Evolutionary conservation across 2,329 filamentous ascomycete genomes (phyloP), one percentile per base, ranked within the genome.

Genomic region (Ophiostoma ips): DNA sequence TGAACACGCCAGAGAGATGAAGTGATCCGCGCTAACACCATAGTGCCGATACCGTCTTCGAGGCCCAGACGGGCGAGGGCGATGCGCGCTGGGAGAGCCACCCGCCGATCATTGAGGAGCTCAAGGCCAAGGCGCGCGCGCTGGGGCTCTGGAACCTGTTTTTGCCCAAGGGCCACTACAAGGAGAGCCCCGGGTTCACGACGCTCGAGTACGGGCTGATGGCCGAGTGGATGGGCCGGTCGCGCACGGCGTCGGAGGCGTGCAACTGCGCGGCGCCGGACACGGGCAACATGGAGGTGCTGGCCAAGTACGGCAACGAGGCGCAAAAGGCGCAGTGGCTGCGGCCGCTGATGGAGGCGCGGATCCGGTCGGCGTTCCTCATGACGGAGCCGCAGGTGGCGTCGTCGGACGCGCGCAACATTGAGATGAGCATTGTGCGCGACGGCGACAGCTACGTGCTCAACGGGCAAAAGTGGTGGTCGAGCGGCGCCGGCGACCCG

Each of bases 401-500:
- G 4, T 89, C 84, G 18, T 89, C 83, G 45, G 90, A 96, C 70
- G 92, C 92, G 5, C 94, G 81, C 52, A 96, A 96, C 64, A 95
- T 95, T 57, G 76, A 89, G 68, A 72, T 98, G 63, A 77, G 73
- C 52, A 95, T 98, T 64, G 76, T 71, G 57, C 79, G 77, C 52
- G 87, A 95, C 57, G 90, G 90, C 11, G 79, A 92, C 61, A 79
- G 90, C 59, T 95, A 90, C 63, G 80, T 96, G 16, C 75, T 98
- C 49, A 95, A 96, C 62, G 92, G 92, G 51, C 60, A 90, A 79
- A 98, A 98, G 87, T 98, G 92, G 92, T 98, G 92, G 92, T 94
- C 87, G 28, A 94, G 87, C 56, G 92, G 92, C 57, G 88, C 89
- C 16, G 92, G 92, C 52, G 92, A 98, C 68, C 84, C 84, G 52